Base-by-base conservation (phyloP, 106 monocot species). In the Apostasia ramifera region DNA sequence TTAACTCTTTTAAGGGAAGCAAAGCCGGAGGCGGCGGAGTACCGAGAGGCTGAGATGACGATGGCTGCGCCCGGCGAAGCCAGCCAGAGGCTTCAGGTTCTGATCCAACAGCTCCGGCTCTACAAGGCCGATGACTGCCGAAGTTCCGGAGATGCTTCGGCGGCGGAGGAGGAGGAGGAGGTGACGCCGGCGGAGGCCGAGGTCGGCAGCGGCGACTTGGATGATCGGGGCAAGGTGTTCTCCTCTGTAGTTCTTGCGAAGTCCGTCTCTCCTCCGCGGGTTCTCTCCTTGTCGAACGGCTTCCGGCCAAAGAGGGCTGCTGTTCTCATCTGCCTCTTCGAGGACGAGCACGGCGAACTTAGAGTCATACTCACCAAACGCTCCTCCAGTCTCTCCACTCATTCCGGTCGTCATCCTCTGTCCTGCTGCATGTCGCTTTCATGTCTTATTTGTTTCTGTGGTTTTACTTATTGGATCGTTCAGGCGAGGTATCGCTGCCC, bases 341-440 rank as follows among this genome's bases (percentile, higher is more conserved):
- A 92, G 65, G 95, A 68, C 3, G 81, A 79, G 0, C 54, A n/a
- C 10, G 89, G 91, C 13, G 95, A 84, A 14, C 78, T 95, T 37
- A 80, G 95, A 10, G 95, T 95, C 57, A 78, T 95, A 63, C 86
- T 95, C 63, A 95, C 95, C 67, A 91, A 89, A 73, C 79, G 94
- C 44, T 83, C 94, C 37, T 83, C 81, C 48, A 79, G 69, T 7
- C 84, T 94, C 72, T 81, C 90, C 54, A 80, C 83, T 14, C 91
- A 90, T 54, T 83, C 94, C 6, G 94, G 94, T 94, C 8, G 2
- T 37, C 42, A 15, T 52, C 3, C 40, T 48, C 47, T 55, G n/a
- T 41, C 26, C 8, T 44, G 2, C n/a, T 63, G 15, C n/a, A 13
- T 71, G 57, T 10, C 43, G 8, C 26, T 46, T 47, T 41, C 40